These are phyloP conservation scores for Spiraea crenata DNA, from an alignment of 331 rosid species.

Conservation along the genomic window DNA sequence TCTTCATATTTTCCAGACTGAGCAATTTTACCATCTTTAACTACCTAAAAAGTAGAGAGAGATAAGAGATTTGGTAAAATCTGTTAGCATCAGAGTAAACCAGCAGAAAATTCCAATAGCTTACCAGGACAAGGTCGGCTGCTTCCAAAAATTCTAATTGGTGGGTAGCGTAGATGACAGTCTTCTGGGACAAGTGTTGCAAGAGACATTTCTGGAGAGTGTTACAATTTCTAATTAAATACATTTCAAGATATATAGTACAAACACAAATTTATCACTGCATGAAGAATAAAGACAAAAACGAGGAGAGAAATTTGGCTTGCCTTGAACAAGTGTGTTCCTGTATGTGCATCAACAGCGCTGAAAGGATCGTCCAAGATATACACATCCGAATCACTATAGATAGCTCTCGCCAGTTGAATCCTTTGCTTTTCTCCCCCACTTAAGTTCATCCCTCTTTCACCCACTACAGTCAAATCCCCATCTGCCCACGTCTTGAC, in stretches of 20 bases:
- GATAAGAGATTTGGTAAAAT: not conserved
- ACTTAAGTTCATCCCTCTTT: slow-evolving; percentile 89
- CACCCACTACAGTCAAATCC: slow-evolving; percentile 70
- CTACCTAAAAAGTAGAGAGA: slow-evolving; percentile 48
- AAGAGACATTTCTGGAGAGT: slow-evolving; percentile 74
- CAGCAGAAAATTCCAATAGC: slow-evolving; percentile 19
- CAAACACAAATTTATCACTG: not conserved
- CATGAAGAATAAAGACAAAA: slow-evolving; percentile 2
- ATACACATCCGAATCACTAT: slow-evolving; percentile 77
- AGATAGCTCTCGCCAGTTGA: slow-evolving; percentile 90
- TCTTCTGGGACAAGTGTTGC: slow-evolving; percentile 67
- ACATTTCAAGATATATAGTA: not conserved
- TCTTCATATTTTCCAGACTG: slow-evolving; percentile 71
- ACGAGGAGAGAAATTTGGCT: slow-evolving; percentile 3
- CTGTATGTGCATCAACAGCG: slow-evolving; percentile 94
- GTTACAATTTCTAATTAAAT: slow-evolving; percentile 17
- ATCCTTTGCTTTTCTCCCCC: slow-evolving; percentile 94
- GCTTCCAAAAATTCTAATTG: slow-evolving; percentile 87
- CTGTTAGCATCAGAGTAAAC: not conserved
- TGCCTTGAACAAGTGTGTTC: slow-evolving; percentile 78
- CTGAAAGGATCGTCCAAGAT: slow-evolving; percentile 94
- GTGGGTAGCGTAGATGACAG: slow-evolving; percentile 88
- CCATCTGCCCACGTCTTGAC: slow-evolving; percentile 65
- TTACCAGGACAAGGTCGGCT: slow-evolving; percentile 74
- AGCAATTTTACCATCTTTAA: slow-evolving; percentile 70